phyloP scores from a whole-genome alignment of 208 protist genomes.

The Trypanosoma cruzi region DNA sequence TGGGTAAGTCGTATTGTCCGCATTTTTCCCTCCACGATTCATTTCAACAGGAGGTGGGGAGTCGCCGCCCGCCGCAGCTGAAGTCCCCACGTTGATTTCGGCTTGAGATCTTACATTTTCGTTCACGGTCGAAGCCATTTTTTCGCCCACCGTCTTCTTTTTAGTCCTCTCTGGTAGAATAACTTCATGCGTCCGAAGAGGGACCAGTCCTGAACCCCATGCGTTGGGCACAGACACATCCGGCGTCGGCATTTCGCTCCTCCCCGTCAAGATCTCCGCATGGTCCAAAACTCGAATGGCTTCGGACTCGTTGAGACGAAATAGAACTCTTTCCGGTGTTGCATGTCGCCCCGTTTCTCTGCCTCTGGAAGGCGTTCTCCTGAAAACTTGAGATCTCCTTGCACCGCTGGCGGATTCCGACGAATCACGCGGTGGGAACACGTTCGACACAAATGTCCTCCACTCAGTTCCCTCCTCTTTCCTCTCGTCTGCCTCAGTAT shows the following conservation, averaged over 20 bases:
- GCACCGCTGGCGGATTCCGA: too few relatives aligned
- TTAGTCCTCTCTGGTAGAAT: neutral
- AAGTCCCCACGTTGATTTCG: too few relatives aligned
- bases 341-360: neutral
- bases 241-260: neutral
- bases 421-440: neutral
- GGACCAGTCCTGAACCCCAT: neutral
- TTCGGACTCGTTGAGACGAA: neutral
- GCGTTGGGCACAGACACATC: neutral
- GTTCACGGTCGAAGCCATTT: too few relatives aligned
- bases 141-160: neutral
- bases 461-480: neutral
- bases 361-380: neutral
- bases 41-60: too few relatives aligned
- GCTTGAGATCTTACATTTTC: too few relatives aligned
- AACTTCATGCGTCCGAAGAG: neutral
- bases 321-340: neutral
- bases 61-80: too few relatives aligned
- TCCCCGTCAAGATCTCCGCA: neutral
- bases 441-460: neutral
- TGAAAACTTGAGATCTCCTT: neutral
- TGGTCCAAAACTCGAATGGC: neutral
- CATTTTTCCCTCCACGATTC: too few relatives aligned
- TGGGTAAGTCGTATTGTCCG: too few relatives aligned
- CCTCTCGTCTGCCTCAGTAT: neutral